Base-by-base conservation (phyloP, 2,329 filamentous ascomycete genomes). In the Verruconis gallopava region DNA sequence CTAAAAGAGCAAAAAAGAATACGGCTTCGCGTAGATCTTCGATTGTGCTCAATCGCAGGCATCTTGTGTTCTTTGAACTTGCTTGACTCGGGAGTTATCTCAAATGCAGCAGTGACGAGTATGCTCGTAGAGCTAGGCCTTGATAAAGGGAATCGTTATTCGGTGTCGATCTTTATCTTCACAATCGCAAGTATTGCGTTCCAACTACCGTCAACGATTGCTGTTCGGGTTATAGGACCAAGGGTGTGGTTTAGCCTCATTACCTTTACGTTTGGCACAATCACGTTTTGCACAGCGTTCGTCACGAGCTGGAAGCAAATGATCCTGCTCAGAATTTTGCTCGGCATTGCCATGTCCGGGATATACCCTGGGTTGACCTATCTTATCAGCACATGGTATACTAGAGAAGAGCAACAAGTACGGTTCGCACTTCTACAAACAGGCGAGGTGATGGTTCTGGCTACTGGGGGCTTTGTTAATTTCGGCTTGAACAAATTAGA, bases 91-190 rank as follows among this genome's bases (percentile, higher is more conserved):
- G 78, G 77, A 32, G 78, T 84, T 49, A 77, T 84, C 44, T 78
- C 74, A 1, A 77, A 72, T 4, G 80, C 79, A 0, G 76, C 77
- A 1, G 79, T 83, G 6, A 83, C 79, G 0, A 76, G 69, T 19
- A 80, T 83, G 73, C 66, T 77, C 37, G 53, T 61, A 9, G 79
- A 84, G 51, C 64, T 84, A 33, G 68, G 70, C 13, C 63, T 84
- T 11, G 68, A 73, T 6, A 53, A 63, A 33, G 78, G 78, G 17
- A 74, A 78, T 48, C 67, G 78, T 30, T 84, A 79, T 50, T 79
- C 75, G 1, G 71, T 83, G 3, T 71, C 76, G 17, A 83, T 85
- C 44, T 79, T 83, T 61, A 80, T 83, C 54, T 82, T 83, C 58
- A 82, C 79, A 6, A 69, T 83, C 43, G 67, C 77, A 4, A 76